phyloP scores from a whole-genome alignment of 2,329 filamentous ascomycete species.

The Colletotrichum noveboracense region DNA sequence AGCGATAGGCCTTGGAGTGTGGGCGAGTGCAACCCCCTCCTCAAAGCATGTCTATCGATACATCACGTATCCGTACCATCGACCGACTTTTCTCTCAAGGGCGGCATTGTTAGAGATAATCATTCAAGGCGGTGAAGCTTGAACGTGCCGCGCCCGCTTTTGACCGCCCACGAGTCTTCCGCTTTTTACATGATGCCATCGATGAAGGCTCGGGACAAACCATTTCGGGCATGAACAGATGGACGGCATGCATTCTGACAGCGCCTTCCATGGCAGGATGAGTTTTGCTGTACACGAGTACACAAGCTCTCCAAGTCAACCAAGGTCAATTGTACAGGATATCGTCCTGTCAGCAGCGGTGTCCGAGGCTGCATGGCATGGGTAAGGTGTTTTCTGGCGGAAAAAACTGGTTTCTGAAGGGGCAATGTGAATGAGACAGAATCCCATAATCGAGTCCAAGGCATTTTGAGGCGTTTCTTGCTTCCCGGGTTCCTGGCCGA shows the following conservation, averaged over 20 bases:
- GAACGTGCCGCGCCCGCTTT: background rate
- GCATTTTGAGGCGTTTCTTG: slow-evolving; percentile 3
- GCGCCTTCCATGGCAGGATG: background rate
- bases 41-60: background rate
- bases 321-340: background rate
- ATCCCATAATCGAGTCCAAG: slow-evolving; percentile 16
- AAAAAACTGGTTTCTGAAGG: background rate
- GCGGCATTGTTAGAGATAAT: background rate
- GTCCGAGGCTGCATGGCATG: background rate
- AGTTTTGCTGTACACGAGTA: background rate
- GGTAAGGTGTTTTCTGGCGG: slow-evolving; percentile 14
- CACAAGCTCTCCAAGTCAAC: background rate
- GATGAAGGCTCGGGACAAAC: background rate
- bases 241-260: background rate
- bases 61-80: background rate
- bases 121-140: background rate
- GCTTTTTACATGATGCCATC: background rate
- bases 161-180: background rate
- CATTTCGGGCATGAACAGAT: background rate
- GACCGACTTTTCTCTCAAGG: background rate
- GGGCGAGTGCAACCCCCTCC: background rate
- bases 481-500: slow-evolving; percentile 13
- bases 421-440: slow-evolving; percentile 18
- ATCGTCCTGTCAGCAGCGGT: background rate
- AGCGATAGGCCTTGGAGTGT: background rate